Base-by-base conservation (phyloP, 208 protist species). In the Acanthamoeba sp. region DNA sequence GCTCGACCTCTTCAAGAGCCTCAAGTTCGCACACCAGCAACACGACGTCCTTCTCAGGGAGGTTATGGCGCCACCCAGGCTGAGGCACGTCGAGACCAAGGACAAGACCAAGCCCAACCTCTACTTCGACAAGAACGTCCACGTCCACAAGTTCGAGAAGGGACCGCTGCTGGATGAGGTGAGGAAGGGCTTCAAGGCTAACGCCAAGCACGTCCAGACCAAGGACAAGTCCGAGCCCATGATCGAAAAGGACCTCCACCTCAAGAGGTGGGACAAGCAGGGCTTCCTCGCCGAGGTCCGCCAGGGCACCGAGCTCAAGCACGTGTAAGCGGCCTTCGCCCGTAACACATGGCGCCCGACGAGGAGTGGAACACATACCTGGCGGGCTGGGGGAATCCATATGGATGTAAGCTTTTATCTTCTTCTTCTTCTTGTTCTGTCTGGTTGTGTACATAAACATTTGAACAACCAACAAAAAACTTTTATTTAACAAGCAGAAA, bases 241-340 rank as follows among this genome's bases (percentile, higher is more conserved):
- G 45, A 89, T 89, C 38, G 82, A 62, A 22, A 89, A 52, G 38
- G 82, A 64, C 45, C 4, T 42, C 45, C 48, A 52, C 55, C 45
- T 89, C 32, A 89, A 89, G 82, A 89, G 10, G 45, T 64, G 42
- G 82, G 55, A 89, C 48, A 89, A 62, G 82, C 50, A 57, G 82
- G 82, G 82, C 50, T 64, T 89, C 82, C 45, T 89, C 50, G 55
- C 50, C 82, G 82, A 89, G 55, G 82, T 89, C n/a, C 45, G 55
- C 50, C 45, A 89, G 82, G 82, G 82, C 82, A 89, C 82, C 82
- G 32, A 89, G 82, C 82, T 89, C 82, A 89, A 36, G 82, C 82
- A 89, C 38, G 48, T 89, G 36, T 80, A 80, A 80, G 38, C 3
- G 18, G 18, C n/a, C 62, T 9, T 69, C 45, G 1, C 18, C 52